Evolutionary conservation across 2,329 filamentous ascomycete species (phyloP), one percentile per base, ranked within the genome.

Genomic region (Arthrobotrys sphaeroides): DNA sequence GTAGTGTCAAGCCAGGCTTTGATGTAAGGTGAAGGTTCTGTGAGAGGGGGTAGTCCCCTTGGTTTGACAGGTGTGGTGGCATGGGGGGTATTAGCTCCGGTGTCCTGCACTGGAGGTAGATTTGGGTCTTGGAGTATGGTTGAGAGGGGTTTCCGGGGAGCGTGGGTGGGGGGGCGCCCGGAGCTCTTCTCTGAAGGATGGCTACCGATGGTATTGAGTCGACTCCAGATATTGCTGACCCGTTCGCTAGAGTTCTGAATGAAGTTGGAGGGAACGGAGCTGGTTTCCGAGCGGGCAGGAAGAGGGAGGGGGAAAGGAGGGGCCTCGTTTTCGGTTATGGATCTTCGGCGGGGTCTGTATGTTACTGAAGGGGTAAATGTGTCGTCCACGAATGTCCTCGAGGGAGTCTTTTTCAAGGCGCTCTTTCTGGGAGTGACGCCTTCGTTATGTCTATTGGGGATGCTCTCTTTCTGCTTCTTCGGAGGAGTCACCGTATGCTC

Each of bases 191-290:
- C 61, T 7, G 49, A 60, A 13, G 55, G 43, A 5, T 75, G 57
- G 2, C 47, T 69, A 13, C 64, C 40, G 4, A 51, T 60, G n/a
- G 20, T 69, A 43, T 65, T 75, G 5, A 75, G 42, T 2, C 57
- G 61, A 24, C 45, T 75, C 72, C 72, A 75, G 45, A 75, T 75
- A 22, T 75, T 69, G 49, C 64, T 75, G 18, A 77, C 66, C 9
- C 73, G 55, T 33, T 77, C 66, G 38, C 72, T 77, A 38, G 45
- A 26, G 13, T 49, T 67, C 16, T 72, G 51, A 26, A 77, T 72
- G 13, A 72, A 70, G 28, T 72, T 49, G 0, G 73, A 67, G 13
- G 73, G 66, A 18, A 77, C 33, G 5, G 73, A 77, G 26, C 66
- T 77, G 16, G 61, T 59, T 24, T 77, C 73, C 7, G 73, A 77